A percentile compares a stretch with the other conserved stretches of the same genome.
These are phyloP conservation scores for Strobilomyces dryophilus DNA, from an alignment of 768 basidiomycete species.

Conservation along the genomic window DNA sequence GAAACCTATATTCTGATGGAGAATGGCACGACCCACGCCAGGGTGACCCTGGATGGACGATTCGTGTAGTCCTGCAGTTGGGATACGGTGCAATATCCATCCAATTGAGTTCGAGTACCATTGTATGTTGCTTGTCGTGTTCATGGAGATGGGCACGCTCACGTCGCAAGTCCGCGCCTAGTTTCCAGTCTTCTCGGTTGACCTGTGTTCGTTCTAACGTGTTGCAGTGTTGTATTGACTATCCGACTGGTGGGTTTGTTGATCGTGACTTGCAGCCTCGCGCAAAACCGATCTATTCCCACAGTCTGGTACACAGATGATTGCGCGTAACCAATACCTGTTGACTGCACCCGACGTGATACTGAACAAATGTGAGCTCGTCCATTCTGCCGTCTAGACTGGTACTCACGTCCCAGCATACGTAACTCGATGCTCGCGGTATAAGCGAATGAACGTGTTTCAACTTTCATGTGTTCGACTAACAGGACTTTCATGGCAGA, in stretches of 20 bases:
- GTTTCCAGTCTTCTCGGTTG: not conserved
- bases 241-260: no score
- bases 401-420: slow-evolving; percentile 12
- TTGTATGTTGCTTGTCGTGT: slow-evolving; percentile 11
- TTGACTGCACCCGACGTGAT: slow-evolving; percentile 7
- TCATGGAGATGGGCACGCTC: slow-evolving; percentile 11
- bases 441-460: slow-evolving; percentile 2
- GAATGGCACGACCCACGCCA: slow-evolving; percentile 52
- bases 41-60: slow-evolving; percentile 43
- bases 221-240: no score
- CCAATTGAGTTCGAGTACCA: not conserved
- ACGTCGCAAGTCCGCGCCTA: slow-evolving; percentile 8
- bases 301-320: slow-evolving; percentile 9
- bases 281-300: not conserved
- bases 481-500: not conserved
- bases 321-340: not conserved
- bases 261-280: no score
- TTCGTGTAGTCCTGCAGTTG: slow-evolving; percentile 24
- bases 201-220: not conserved
- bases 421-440: slow-evolving; percentile 21
- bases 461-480: not conserved
- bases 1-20: slow-evolving; percentile 67
- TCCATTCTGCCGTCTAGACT: not conserved
- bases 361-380: slow-evolving; percentile 11
- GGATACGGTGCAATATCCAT: not conserved